Evolutionary conservation across 2,329 filamentous ascomycete genomes (phyloP).

Genomic region (Aspergillus sp.): DNA sequence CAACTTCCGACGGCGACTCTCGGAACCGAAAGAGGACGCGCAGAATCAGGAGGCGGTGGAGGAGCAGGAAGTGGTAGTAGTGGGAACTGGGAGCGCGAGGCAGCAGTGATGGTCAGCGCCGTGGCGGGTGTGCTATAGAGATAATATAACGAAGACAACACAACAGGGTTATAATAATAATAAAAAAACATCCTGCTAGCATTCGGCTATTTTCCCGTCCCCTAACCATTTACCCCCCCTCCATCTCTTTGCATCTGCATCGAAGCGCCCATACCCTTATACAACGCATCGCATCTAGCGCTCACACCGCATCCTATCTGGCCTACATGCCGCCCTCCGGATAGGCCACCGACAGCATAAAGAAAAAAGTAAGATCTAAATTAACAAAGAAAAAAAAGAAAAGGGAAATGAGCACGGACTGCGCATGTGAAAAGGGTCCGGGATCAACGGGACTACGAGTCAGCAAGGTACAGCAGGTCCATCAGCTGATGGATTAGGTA

Average conservation of each 20-base stretch:
- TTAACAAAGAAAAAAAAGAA: background rate
- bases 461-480: background rate
- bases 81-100: conserved; percentile 75
- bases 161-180: background rate
- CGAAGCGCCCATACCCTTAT: background rate
- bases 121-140: conserved; percentile 60
- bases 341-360: background rate
- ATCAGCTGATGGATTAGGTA: conserved; percentile 4
- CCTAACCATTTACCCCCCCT: no score
- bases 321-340: background rate
- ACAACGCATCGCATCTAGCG: background rate
- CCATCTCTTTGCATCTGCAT: background rate
- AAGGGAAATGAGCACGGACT: background rate
- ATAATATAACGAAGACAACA: background rate
- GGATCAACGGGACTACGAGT: background rate
- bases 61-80: conserved; percentile 14
- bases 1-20: conserved; percentile 61
- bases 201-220: background rate
- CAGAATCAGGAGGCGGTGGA: conserved; percentile 43
- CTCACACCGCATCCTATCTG: background rate
- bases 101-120: conserved; percentile 90
- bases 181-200: background rate
- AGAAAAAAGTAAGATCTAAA: no score
- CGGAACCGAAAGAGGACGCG: conserved; percentile 43
- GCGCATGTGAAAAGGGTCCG: background rate